These are phyloP conservation scores for Didymella keratinophila DNA, from an alignment of 2,329 filamentous ascomycete genomes.

Conservation along the genomic window DNA sequence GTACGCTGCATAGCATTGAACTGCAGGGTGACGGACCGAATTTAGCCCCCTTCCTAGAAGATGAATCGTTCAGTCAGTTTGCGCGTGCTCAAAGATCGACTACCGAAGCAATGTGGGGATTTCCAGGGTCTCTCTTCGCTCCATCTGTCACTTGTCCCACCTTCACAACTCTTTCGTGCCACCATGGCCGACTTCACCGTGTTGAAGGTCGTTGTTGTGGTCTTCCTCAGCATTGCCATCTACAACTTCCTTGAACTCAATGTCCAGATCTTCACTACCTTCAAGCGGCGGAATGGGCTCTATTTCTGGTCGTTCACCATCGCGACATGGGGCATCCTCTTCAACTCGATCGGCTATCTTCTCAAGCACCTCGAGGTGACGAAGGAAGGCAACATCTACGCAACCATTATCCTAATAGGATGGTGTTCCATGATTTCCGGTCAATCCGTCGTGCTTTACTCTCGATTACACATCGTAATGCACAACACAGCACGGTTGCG, in stretches of 20 bases:
- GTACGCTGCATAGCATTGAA: slow-evolving; percentile 9
- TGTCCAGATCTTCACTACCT: slow-evolving; percentile 55
- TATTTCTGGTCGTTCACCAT: slow-evolving; percentile 60
- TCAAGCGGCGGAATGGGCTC: slow-evolving; percentile 55
- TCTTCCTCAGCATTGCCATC: slow-evolving; percentile 37
- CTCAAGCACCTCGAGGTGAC: slow-evolving; percentile 52
- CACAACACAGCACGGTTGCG: slow-evolving; percentile 57
- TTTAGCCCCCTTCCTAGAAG: slow-evolving; percentile 17
- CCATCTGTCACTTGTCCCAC: not conserved
- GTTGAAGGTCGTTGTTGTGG: slow-evolving; percentile 23
- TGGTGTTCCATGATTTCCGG: slow-evolving; percentile 68
- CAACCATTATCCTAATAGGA: slow-evolving; percentile 60
- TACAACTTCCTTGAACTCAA: slow-evolving; percentile 55
- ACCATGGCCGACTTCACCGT: slow-evolving; percentile 15
- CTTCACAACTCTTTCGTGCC: not conserved
- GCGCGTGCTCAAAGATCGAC: slow-evolving; percentile 7
- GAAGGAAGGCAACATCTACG: slow-evolving; percentile 26
- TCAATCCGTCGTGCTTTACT: slow-evolving; percentile 67
- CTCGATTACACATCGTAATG: slow-evolving; percentile 66
- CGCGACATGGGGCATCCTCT: slow-evolving; percentile 53
- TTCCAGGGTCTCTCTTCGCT: slow-evolving; percentile 1
- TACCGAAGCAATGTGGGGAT: slow-evolving; percentile 9
- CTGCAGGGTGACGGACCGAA: slow-evolving; percentile 11
- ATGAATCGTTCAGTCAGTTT: slow-evolving; percentile 1
- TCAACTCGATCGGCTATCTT: slow-evolving; percentile 56